Evolutionary conservation across 768 basidiomycete genomes (phyloP).

Genomic region (Suillus americanus): DNA sequence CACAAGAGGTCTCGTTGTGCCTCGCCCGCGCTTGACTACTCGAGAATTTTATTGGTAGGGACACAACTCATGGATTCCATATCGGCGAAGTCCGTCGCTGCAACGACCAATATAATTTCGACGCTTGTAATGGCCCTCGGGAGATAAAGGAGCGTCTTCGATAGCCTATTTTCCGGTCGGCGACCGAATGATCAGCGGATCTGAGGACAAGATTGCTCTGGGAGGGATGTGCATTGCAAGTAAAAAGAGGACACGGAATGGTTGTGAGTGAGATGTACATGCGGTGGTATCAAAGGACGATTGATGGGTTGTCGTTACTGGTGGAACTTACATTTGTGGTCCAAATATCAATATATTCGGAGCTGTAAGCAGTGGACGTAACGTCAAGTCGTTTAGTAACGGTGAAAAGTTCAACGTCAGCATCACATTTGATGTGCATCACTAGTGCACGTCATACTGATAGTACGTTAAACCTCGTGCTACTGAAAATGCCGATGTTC

Average conservation of each 20-base stretch:
- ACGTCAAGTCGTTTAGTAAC: background rate
- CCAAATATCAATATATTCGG: background rate
- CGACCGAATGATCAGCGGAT: background rate
- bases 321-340: background rate
- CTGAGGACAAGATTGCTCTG: background rate
- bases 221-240: background rate
- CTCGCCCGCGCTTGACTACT: background rate
- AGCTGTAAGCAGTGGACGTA: too few relatives aligned
- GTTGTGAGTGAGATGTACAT: background rate
- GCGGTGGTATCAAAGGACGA: background rate
- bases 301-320: background rate
- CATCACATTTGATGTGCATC: background rate
- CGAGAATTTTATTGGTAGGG: background rate
- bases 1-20: background rate
- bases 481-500: background rate
- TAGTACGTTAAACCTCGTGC: background rate
- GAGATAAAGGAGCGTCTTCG: background rate
- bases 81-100: background rate
- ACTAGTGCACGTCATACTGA: background rate
- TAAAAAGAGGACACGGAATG: background rate
- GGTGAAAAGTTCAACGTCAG: background rate
- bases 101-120: background rate
- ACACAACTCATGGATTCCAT: background rate
- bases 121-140: background rate
- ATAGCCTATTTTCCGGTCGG: background rate